Evolutionary conservation across 352 stramenopile genomes (phyloP).

Genomic region (Blastocystis sp.): DNA sequence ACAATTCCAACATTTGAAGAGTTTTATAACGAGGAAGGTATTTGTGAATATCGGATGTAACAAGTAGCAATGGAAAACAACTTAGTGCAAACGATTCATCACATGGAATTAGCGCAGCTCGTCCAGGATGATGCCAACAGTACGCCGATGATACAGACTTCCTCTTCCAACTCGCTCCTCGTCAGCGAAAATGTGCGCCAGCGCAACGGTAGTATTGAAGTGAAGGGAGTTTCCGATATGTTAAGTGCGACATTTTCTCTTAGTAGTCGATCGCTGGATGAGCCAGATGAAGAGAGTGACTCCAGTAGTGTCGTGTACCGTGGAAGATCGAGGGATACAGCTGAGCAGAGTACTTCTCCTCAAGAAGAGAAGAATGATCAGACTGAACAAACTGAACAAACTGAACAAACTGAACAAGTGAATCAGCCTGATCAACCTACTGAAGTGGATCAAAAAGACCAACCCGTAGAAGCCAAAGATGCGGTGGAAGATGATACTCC

Average conservation of each 20-base stretch:
- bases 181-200: not conserved
- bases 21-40: constrained; percentile 51
- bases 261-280: not conserved
- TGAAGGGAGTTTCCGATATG: too few relatives aligned
- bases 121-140: not conserved
- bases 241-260: not conserved
- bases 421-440: too few relatives aligned
- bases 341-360: not conserved
- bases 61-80: not conserved
- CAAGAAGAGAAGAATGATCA: not conserved
- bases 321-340: not conserved
- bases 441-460: too few relatives aligned
- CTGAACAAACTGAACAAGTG: too few relatives aligned
- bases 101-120: constrained; percentile 23
- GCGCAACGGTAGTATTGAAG: not conserved
- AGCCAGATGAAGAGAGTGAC: constrained; percentile 21
- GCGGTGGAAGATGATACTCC: not conserved
- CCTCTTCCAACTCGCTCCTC: not conserved
- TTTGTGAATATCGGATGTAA: not conserved
- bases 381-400: not conserved
- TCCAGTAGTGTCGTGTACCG: constrained; percentile 22
- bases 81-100: not conserved
- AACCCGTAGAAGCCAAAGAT: not conserved
- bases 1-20: not conserved
- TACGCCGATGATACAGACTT: not conserved